A percentile compares a stretch with the other conserved stretches of the same genome.
phyloP scores from a whole-genome alignment of 768 basidiomycete genomes.

The Leucocoprinus sp. region DNA sequence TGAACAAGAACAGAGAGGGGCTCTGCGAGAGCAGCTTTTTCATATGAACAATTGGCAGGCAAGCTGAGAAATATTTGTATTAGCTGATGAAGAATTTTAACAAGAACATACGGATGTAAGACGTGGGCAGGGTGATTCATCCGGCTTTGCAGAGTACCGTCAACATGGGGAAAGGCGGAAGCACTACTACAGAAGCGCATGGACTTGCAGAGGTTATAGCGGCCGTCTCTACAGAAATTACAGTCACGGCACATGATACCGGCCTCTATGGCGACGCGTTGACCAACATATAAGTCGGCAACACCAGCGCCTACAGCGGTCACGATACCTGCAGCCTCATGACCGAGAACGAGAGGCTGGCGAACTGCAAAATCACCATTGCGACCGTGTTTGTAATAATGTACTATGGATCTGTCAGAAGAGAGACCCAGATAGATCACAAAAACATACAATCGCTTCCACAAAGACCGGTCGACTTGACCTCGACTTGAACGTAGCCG shows the following conservation, averaged over 20 bases:
- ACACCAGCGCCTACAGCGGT: conserved; percentile 76
- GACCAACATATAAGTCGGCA: conserved; percentile 56
- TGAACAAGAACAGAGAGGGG: conserved; percentile 87
- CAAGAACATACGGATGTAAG: conserved; percentile 70
- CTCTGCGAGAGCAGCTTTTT: conserved; percentile 84
- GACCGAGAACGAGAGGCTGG: conserved; percentile 84
- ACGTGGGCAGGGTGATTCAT: conserved; percentile 88
- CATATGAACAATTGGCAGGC: conserved; percentile 67
- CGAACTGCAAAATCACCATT: conserved; percentile 90
- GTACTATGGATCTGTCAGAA: conserved; percentile 41
- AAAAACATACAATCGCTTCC: conserved; percentile 65
- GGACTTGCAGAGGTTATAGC: conserved; percentile 89
- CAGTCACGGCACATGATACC: conserved; percentile 83
- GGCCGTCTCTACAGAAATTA: conserved; percentile 58
- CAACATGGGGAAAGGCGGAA: conserved; percentile 86
- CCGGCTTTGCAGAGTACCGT: conserved; percentile 80
- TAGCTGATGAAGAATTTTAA: conserved; percentile 2
- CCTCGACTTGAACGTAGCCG: conserved; percentile 72
- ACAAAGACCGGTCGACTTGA: conserved; percentile 84
- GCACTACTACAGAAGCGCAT: conserved; percentile 89
- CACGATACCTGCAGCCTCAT: conserved; percentile 86
- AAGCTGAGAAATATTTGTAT: conserved; percentile 36
- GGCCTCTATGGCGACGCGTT: conserved; percentile 90
- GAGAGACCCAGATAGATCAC: background rate
- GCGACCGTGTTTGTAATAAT: conserved; percentile 83